These are phyloP conservation scores for Arxiozyma bovina DNA, from an alignment of 1,139 yeast genomes.

Conservation along the genomic window DNA sequence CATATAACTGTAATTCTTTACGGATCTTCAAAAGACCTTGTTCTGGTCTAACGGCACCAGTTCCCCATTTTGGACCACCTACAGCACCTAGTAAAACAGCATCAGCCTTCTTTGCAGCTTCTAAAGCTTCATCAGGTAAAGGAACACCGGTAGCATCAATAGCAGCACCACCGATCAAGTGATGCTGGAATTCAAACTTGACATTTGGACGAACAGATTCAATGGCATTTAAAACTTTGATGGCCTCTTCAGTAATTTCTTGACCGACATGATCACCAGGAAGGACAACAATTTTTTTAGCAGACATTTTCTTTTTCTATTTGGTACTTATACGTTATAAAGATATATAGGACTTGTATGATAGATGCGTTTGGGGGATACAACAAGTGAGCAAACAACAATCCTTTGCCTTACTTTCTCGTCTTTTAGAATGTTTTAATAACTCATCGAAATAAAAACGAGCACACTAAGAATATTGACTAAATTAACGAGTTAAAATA, in stretches of 20 bases:
- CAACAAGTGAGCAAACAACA: neutral
- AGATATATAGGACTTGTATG: neutral
- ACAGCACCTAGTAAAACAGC: slow-evolving; percentile 96
- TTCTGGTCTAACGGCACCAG: slow-evolving; percentile 91
- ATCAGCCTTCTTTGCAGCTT: slow-evolving; percentile 78
- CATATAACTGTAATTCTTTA: slow-evolving; percentile 87
- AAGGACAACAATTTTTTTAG: slow-evolving; percentile 69
- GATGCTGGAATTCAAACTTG: slow-evolving; percentile 68
- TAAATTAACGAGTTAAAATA: no score
- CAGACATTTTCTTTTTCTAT: slow-evolving; percentile 13
- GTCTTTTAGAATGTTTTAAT: no score
- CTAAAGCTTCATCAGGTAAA: slow-evolving; percentile 77
- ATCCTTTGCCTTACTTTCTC: no score
- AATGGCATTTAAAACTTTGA: slow-evolving; percentile 79
- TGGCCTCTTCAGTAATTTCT: slow-evolving; percentile 82
- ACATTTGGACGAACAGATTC: slow-evolving; percentile 48
- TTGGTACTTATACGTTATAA: neutral
- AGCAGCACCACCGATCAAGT: slow-evolving; percentile 95
- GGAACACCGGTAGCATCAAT: slow-evolving; percentile 95
- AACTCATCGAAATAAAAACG: neutral
- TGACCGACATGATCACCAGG: slow-evolving; percentile 98
- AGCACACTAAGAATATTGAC: neutral
- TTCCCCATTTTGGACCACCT: slow-evolving; percentile 96
- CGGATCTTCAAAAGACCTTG: slow-evolving; percentile 90
- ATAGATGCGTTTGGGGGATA: neutral